Percentiles rank a stretch among this genome's conserved stretches.
These are phyloP conservation scores for Fomitopsis serialis DNA, from an alignment of 768 basidiomycete species.

Conservation along the genomic window DNA sequence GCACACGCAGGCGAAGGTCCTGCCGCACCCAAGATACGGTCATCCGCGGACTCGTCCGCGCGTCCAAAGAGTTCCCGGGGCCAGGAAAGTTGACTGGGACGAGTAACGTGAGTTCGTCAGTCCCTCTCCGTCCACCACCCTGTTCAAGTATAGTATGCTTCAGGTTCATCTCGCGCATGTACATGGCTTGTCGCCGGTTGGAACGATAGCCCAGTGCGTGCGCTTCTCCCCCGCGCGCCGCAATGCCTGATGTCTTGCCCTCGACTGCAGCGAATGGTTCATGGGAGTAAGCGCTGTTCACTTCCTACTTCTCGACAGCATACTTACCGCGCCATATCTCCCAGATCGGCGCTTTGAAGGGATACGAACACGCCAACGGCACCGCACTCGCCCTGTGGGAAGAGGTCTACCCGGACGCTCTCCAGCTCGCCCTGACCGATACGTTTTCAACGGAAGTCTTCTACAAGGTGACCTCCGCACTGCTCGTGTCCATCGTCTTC, in stretches of 20 bases:
- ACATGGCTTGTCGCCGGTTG: conserved; percentile 59
- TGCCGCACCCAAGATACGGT: conserved; percentile 75
- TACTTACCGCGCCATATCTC: background rate
- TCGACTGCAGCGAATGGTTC: conserved; percentile 72
- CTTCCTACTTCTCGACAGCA: background rate
- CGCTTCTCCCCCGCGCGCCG: background rate
- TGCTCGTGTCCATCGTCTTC: background rate
- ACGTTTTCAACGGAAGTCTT: conserved; percentile 89
- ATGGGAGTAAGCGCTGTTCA: conserved; percentile 56
- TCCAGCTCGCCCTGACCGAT: conserved; percentile 84
- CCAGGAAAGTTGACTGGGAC: conserved; percentile 71
- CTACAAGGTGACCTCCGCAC: conserved; percentile 53
- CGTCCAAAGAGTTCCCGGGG: conserved; percentile 42
- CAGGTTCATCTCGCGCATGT: conserved; percentile 84
- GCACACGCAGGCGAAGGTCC: conserved; percentile 76
- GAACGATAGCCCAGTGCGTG: conserved; percentile 83
- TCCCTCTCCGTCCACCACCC: background rate
- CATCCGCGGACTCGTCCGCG: conserved; percentile 62
- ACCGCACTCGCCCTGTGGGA: conserved; percentile 86
- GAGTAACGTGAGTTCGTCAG: conserved; percentile 68
- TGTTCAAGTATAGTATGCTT: conserved; percentile 2
- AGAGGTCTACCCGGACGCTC: conserved; percentile 49
- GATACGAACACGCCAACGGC: conserved; percentile 74
- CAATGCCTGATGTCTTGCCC: background rate
- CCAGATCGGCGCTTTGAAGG: conserved; percentile 79